Percentiles rank a stretch among this genome's conserved stretches.
Evolutionary conservation across 306 rosid species (phyloP).

Genomic region (Erythrophleum fordii): DNA sequence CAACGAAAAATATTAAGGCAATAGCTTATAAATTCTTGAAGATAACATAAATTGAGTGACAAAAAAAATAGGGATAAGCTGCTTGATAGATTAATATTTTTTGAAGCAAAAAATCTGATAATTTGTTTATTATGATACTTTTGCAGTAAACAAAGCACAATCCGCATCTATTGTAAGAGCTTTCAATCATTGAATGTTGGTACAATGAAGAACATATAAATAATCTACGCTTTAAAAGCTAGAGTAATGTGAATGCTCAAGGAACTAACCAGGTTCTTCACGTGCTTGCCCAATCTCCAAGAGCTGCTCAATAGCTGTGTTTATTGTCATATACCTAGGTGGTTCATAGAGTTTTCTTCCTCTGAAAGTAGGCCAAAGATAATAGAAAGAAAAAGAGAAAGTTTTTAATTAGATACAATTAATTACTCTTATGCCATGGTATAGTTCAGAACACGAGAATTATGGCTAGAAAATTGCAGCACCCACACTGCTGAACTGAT

Average conservation of each 20-base stretch:
- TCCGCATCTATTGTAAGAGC: not conserved
- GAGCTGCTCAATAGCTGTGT: conserved; percentile 87
- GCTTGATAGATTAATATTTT: not conserved
- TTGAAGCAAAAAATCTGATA: not conserved
- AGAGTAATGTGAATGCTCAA: not conserved
- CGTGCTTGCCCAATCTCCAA: conserved; percentile 73
- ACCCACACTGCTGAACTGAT: conserved; percentile 15
- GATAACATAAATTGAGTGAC: conserved; percentile 3
- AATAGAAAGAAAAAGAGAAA: conserved; percentile 11
- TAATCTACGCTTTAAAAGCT: conserved; percentile 1
- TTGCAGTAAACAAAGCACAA: conserved; percentile 11
- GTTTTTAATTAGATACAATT: not conserved
- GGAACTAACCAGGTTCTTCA: conserved; percentile 65
- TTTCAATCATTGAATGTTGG: not conserved
- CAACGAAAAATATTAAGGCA: not conserved
- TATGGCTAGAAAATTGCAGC: conserved; percentile 1
- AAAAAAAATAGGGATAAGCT: conserved; percentile 3
- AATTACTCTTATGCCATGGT: conserved; percentile 20
- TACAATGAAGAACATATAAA: conserved; percentile 10
- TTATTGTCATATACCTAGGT: conserved; percentile 85
- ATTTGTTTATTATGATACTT: not conserved
- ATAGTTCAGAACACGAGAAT: not conserved
- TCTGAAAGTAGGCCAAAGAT: conserved; percentile 45
- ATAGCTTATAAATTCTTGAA: not conserved
- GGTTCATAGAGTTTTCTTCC: conserved; percentile 89